These are phyloP conservation scores for Ophiostoma ulmi DNA, from an alignment of 2,329 filamentous ascomycete genomes.

Conservation along the genomic window DNA sequence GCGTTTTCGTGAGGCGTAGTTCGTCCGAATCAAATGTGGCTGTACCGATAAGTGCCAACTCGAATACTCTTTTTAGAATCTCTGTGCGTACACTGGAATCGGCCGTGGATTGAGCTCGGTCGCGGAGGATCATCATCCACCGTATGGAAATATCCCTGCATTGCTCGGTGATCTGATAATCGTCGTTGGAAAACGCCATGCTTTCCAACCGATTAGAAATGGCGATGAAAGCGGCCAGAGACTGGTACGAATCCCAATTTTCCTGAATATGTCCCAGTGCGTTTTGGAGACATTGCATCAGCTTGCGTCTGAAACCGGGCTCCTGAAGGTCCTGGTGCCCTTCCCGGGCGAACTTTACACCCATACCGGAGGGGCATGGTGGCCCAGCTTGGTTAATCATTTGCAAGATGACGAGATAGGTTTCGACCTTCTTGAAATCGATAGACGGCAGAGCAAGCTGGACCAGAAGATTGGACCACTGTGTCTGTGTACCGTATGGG, in stretches of 20 bases:
- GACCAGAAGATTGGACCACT: conserved; percentile 53
- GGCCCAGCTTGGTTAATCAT: conserved; percentile 45
- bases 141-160: conserved; percentile 35
- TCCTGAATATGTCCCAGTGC: conserved; percentile 38
- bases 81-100: not conserved
- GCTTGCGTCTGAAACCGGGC: conserved; percentile 31
- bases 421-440: conserved; percentile 48
- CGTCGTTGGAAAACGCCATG: not conserved
- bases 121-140: not conserved
- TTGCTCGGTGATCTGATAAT: not conserved
- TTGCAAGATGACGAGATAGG: conserved; percentile 46
- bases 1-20: not conserved
- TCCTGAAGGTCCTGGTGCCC: conserved; percentile 38
- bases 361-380: not conserved
- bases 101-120: not conserved
- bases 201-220: conserved; percentile 38
- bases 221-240: conserved; percentile 38
- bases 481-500: conserved; percentile 43
- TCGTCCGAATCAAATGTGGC: not conserved
- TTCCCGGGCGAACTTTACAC: conserved; percentile 30
- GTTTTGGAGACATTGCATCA: conserved; percentile 32
- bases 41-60: not conserved
- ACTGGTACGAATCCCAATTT: conserved; percentile 49
- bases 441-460: conserved; percentile 46
- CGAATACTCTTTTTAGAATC: not conserved